Conservation (phyloP, 2,329 filamentous ascomycete species). For the Ramularia collo-cygni region DNA sequence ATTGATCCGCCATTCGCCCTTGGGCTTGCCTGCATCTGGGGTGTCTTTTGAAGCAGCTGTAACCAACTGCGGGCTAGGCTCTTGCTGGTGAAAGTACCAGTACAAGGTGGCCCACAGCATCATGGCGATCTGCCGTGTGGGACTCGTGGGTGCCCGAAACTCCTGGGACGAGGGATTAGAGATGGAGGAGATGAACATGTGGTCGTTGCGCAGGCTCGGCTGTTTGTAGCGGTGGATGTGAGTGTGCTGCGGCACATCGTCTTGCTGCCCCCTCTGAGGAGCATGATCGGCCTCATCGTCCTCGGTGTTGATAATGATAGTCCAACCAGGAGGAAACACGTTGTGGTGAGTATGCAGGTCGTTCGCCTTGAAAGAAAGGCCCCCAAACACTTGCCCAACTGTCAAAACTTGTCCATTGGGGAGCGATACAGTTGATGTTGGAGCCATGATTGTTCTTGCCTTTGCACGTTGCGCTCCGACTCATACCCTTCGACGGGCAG, state of each 20-base stretch:
- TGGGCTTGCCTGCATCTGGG: conserved; percentile 61
- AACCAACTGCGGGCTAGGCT: conserved; percentile 58
- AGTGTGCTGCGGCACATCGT: conserved; percentile 22
- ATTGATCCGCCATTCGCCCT: conserved; percentile 78
- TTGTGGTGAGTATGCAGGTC: conserved; percentile 63
- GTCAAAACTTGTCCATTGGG: conserved; percentile 82
- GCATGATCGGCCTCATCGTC: conserved; percentile 35
- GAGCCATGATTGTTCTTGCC: conserved; percentile 29
- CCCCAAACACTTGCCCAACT: conserved; percentile 82
- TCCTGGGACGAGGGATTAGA: conserved; percentile 75
- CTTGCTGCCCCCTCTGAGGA: conserved; percentile 12
- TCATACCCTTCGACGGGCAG: too few species aligned
- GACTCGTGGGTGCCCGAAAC: conserved; percentile 71
- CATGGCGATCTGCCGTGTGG: conserved; percentile 86
- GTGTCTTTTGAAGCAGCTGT: conserved; percentile 60
- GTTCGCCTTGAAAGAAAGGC: conserved; percentile 79
- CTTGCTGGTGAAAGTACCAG: conserved; percentile 93
- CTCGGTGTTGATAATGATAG: conserved; percentile 73
- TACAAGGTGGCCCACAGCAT: conserved; percentile 92
- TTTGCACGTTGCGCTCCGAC: too few species aligned
- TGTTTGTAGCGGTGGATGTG: conserved; percentile 59
- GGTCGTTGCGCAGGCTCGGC: conserved; percentile 73
- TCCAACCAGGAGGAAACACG: conserved; percentile 82
- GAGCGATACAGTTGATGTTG: conserved; percentile 54
- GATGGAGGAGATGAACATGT: conserved; percentile 85